Conservation (phyloP, 2,329 filamentous ascomycete species). For the Arthroderma uncinatum region DNA sequence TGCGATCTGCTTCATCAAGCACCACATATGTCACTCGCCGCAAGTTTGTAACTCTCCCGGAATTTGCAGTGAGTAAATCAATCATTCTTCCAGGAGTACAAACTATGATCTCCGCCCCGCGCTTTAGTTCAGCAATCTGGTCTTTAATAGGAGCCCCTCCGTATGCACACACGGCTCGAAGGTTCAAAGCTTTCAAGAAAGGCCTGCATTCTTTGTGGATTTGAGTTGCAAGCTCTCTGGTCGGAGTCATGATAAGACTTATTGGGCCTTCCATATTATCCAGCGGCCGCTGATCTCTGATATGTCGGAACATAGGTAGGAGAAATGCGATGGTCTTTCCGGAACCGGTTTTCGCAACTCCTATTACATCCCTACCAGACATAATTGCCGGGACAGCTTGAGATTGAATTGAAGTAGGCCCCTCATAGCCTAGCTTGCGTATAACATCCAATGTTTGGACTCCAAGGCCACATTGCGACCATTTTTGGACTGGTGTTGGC, state of each 20-base stretch:
- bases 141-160: constrained; percentile 94
- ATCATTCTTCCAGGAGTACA: constrained; percentile 94
- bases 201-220: constrained; percentile 93
- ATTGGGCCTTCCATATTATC: constrained; percentile 80
- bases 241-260: constrained; percentile 82
- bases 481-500: constrained; percentile 89
- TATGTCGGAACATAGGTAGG: constrained; percentile 94
- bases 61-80: constrained; percentile 84
- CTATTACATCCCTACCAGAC: constrained; percentile 90
- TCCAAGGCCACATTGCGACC: constrained; percentile 87
- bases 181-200: constrained; percentile 73
- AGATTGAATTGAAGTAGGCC: constrained; percentile 85
- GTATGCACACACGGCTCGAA: constrained; percentile 85
- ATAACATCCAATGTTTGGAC: constrained; percentile 80
- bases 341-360: constrained; percentile 93
- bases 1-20: constrained; percentile 91
- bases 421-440: constrained; percentile 67
- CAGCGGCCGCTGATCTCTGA: constrained; percentile 79
- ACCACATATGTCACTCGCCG: constrained; percentile 86
- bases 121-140: constrained; percentile 91
- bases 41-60: constrained; percentile 86
- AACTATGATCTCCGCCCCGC: constrained; percentile 87
- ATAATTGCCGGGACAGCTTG: constrained; percentile 92
- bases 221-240: constrained; percentile 83
- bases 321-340: constrained; percentile 95